These are phyloP conservation scores for Neurospora sp. DNA, from an alignment of 2,329 filamentous ascomycete species.

Conservation along the genomic window DNA sequence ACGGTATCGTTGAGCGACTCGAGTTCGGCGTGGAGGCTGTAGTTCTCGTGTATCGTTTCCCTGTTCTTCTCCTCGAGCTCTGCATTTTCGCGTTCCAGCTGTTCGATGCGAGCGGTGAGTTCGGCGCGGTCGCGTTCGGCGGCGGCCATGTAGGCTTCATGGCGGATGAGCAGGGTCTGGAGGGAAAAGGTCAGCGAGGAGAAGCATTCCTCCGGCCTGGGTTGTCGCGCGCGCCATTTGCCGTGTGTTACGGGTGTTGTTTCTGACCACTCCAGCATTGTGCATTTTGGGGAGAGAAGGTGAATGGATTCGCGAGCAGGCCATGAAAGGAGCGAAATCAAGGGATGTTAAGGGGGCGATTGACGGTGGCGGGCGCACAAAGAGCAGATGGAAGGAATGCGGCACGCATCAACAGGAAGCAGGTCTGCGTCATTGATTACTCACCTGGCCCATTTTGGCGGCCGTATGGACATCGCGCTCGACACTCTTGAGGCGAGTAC, in stretches of 20 bases:
- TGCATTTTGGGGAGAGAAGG: background rate
- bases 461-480: conserved; percentile 84
- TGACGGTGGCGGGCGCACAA: conserved; percentile 1
- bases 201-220: conserved; percentile 7
- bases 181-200: conserved; percentile 61
- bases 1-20: conserved; percentile 75
- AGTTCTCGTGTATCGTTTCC: conserved; percentile 73
- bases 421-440: conserved; percentile 22
- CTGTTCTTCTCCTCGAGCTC: conserved; percentile 69
- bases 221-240: conserved; percentile 3
- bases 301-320: background rate
- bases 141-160: conserved; percentile 91
- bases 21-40: conserved; percentile 69
- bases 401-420: conserved; percentile 1
- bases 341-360: background rate
- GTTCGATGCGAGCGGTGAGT: conserved; percentile 63
- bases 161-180: conserved; percentile 81
- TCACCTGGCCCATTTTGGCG: conserved; percentile 84
- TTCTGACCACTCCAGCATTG: background rate
- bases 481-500: conserved; percentile 64
- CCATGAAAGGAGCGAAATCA: background rate
- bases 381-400: conserved; percentile 16
- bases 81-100: conserved; percentile 65
- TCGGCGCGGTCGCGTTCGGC: conserved; percentile 75
- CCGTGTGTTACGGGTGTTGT: background rate